A percentile compares a stretch with the other conserved stretches of the same genome.
These are phyloP conservation scores for Oryza glumipatula DNA, from an alignment of 176 grass and related monocot genomes.

Conservation along the genomic window DNA sequence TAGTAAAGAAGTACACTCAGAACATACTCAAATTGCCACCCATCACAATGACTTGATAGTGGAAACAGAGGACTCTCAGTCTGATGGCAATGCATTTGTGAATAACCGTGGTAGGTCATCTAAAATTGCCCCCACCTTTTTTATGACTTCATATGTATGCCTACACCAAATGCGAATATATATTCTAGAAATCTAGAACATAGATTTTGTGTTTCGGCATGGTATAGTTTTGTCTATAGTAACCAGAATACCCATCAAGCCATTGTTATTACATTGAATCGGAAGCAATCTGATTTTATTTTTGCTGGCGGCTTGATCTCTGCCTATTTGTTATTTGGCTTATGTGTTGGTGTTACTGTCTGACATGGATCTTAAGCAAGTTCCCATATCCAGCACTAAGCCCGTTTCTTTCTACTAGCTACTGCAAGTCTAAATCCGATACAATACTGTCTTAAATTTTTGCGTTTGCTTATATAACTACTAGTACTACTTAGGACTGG, in stretches of 20 bases:
- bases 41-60: constrained; percentile 30
- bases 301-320: not conserved
- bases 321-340: not conserved
- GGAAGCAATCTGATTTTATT: not conserved
- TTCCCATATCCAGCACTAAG: not conserved
- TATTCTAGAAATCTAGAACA: not conserved
- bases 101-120: constrained; percentile 51
- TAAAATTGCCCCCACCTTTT: not conserved
- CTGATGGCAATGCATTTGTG: constrained; percentile 37
- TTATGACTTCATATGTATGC: not conserved
- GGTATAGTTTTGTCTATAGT: not conserved
- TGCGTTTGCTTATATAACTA: not conserved
- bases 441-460: not conserved
- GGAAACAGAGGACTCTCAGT: constrained; percentile 38
- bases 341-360: not conserved
- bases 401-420: not conserved
- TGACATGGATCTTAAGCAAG: not conserved
- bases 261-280: not conserved
- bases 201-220: not conserved
- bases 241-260: not conserved
- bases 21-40: constrained; percentile 24
- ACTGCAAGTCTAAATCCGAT: not conserved
- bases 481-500: not conserved
- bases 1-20: constrained; percentile 37
- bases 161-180: not conserved